A percentile compares a stretch with the other conserved stretches of the same genome.
These are phyloP conservation scores for Dendrobium officinale DNA, from an alignment of 106 monocot species.

Conservation along the genomic window DNA sequence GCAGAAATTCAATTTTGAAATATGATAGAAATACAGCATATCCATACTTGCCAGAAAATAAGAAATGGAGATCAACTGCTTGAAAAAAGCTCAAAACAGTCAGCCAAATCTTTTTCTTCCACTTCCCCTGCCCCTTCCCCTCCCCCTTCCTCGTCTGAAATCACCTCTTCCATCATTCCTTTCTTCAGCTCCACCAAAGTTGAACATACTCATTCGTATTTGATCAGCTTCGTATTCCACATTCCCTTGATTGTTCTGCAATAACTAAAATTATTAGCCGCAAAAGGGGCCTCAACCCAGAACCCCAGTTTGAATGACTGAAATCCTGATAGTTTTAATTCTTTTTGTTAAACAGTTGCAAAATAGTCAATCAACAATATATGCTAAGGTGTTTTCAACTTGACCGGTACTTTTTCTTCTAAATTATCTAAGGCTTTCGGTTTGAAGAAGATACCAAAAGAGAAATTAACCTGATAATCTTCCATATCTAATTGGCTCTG, in stretches of 20 bases:
- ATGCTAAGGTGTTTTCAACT: too few species aligned
- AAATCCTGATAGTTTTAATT: too few species aligned
- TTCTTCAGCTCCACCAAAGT: conserved; percentile 43
- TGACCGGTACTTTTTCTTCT: neutral
- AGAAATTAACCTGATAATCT: conserved; percentile 36
- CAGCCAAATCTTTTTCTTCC: conserved; percentile 30
- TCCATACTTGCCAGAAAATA: too few species aligned
- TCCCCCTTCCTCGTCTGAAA: conserved; percentile 67
- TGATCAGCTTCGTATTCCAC: conserved; percentile 50
- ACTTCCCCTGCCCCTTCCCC: conserved; percentile 47
- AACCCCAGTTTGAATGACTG: too few species aligned
- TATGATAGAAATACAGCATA: too few species aligned
- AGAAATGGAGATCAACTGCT: too few species aligned
- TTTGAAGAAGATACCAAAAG: neutral
- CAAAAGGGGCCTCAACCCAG: neutral
- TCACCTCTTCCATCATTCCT: conserved; percentile 19
- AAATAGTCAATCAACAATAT: too few species aligned
- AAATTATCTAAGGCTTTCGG: neutral
- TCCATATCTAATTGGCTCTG: conserved; percentile 87
- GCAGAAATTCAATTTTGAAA: too few species aligned
- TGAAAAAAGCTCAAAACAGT: neutral
- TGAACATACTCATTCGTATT: conserved; percentile 84
- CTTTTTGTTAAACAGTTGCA: too few species aligned
- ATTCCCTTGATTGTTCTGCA: conserved; percentile 24
- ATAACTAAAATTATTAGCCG: neutral